Evolutionary conservation across 805 yeast genomes (phyloP).

Genomic region (Candida sanyiensis): DNA sequence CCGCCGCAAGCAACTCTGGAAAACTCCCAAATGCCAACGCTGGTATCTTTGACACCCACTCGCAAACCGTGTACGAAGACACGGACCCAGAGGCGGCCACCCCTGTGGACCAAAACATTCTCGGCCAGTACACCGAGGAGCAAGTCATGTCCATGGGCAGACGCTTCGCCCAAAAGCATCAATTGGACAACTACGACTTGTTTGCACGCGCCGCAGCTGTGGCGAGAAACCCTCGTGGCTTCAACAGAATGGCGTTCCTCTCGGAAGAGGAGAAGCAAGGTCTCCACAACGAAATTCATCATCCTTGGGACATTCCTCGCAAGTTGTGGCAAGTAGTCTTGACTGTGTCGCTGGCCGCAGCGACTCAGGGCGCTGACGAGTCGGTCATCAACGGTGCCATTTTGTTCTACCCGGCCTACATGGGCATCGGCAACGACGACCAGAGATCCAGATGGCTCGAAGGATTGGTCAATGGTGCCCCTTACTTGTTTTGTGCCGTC

Average conservation of each 20-base stretch:
- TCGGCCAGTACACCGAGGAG: slow-evolving; percentile 52
- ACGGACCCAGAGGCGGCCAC: slow-evolving; percentile 8
- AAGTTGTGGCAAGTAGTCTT: slow-evolving; percentile 52
- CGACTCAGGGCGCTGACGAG: slow-evolving; percentile 79
- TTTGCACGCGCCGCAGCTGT: slow-evolving; percentile 63
- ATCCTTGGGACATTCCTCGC: slow-evolving; percentile 38
- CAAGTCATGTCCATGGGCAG: slow-evolving; percentile 69
- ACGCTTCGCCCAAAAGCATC: slow-evolving; percentile 52
- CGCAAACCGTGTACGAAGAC: slow-evolving; percentile 2
- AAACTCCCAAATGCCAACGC: background rate
- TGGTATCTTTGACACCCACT: slow-evolving; percentile 5
- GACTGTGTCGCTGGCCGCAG: slow-evolving; percentile 72
- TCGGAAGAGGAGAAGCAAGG: slow-evolving; percentile 49
- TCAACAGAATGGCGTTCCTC: slow-evolving; percentile 51
- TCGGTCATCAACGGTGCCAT: slow-evolving; percentile 71
- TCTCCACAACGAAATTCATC: slow-evolving; percentile 40
- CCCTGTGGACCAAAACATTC: slow-evolving; percentile 32
- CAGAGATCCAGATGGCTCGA: slow-evolving; percentile 49
- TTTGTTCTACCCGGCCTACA: slow-evolving; percentile 49
- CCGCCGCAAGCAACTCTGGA: background rate
- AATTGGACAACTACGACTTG: slow-evolving; percentile 41
- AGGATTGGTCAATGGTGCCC: slow-evolving; percentile 66
- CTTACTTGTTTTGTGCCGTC: slow-evolving; percentile 57
- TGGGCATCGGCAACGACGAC: slow-evolving; percentile 44
- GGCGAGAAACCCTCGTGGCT: slow-evolving; percentile 55